These are phyloP conservation scores for Nannochloropsis salina DNA, from an alignment of 108 stramenopile genomes.

Conservation along the genomic window DNA sequence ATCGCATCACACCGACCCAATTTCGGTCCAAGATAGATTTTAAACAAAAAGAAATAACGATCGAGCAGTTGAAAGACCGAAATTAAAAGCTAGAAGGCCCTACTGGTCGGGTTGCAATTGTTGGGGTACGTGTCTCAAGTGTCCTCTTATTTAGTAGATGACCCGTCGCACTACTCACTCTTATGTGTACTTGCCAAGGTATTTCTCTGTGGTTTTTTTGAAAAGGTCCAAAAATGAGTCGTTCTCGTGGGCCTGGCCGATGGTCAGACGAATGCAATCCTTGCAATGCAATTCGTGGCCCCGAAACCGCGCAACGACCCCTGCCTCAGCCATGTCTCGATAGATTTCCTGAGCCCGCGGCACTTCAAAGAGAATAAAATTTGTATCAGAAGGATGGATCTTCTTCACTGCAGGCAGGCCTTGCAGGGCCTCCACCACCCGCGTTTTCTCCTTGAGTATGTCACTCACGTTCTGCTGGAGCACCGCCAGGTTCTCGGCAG, in stretches of 20 bases:
- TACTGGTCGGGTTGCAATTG: no score
- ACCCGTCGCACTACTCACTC: background rate
- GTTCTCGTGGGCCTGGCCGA: constrained; percentile 81
- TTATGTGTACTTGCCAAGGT: background rate
- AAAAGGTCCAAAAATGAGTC: constrained; percentile 64
- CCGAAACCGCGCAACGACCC: constrained; percentile 81
- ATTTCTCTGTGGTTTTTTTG: constrained; percentile 11
- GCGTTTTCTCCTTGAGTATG: constrained; percentile 60
- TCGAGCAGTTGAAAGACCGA: no score
- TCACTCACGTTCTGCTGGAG: constrained; percentile 61
- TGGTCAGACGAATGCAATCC: constrained; percentile 84
- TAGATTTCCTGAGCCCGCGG: constrained; percentile 69
- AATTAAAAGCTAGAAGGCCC: no score
- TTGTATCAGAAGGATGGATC: constrained; percentile 69
- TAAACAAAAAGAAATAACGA: no score
- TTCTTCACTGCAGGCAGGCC: constrained; percentile 66
- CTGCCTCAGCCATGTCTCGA: constrained; percentile 78
- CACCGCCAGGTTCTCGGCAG: constrained; percentile 23
- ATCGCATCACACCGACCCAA: no score
- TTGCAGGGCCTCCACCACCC: constrained; percentile 59
- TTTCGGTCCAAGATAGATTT: no score
- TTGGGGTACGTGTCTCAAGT: no score
- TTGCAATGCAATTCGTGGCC: constrained; percentile 83
- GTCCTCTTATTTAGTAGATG: no score
- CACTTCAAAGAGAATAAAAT: constrained; percentile 78